Evolutionary conservation across 306 rosid species (phyloP), one percentile per base, ranked within the genome.

Genomic region (Begonia loranthoides): DNA sequence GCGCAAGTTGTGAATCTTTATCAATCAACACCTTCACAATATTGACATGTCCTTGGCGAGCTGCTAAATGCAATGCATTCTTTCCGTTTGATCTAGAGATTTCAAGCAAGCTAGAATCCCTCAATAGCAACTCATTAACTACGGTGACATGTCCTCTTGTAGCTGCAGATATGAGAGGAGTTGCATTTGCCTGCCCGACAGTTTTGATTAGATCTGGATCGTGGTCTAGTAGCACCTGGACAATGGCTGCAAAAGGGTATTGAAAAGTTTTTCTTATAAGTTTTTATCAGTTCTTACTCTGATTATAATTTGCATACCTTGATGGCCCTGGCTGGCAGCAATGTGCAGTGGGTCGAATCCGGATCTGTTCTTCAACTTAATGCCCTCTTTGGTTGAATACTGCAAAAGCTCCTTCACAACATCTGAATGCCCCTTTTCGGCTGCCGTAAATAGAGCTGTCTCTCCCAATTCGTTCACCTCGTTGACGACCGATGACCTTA

Each of bases 391-490:
- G 17, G 79, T 67, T 43, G 80, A 43, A 13, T 62, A 67, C 51
- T 76, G 77, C 56, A 89, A 66, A 45, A 89, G 73, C 67, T 77
- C 87, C 57, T 50, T 52, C 12, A 89, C 83, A 9, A 84, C 75
- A 36, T 68, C 64, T 0, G 79, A 75, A 58, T 72, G 75, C 0
- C 95, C 95, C 55, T 61, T 73, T 44, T 77, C 87, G 0, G 97
- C 85, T 0, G 97, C 95, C 12, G 75, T 63, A 50, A 84, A 82
- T 40, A 89, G 45, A 0, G 87, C 69, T 10, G 97, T 84, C 72
- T 82, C 94, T 3, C 94, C 97, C 66, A 84, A 56, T 50, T 85
- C 90, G 22, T 89, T 89, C 12, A 79, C 87, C 76, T 84, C 97
- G 24, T 77, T 82, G 41, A 84, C 80, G 40, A 89, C 72, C 4